Conservation (phyloP, 2,329 filamentous ascomycete species). For the Parascedosporium putredinis region DNA sequence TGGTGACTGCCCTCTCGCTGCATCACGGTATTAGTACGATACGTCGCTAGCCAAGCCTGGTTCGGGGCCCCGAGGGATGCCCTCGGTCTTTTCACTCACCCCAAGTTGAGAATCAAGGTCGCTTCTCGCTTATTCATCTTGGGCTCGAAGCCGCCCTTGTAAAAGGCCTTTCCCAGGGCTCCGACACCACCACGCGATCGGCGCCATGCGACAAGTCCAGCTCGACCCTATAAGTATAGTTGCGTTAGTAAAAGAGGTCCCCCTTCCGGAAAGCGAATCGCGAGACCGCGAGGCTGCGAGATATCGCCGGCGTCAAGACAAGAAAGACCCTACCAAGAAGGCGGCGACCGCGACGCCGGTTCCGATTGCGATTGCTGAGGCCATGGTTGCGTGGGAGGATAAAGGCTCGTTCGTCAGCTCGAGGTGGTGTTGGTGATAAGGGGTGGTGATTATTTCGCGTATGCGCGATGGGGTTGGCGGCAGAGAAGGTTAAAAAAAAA, state of each 20-base stretch:
- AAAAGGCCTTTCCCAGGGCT: constrained; percentile 81
- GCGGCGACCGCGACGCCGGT: constrained; percentile 39
- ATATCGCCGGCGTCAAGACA: too few species aligned
- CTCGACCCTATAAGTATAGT: constrained; percentile 75
- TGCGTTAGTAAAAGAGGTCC: too few species aligned
- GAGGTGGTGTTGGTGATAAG: too few species aligned
- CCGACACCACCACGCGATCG: constrained; percentile 69
- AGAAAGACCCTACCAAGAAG: constrained; percentile 38
- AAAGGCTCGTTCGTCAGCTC: too few species aligned
- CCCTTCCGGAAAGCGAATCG: too few species aligned
- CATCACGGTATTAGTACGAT: neutral
- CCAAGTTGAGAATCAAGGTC: constrained; percentile 78
- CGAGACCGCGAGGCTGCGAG: too few species aligned
- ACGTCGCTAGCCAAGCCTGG: too few species aligned
- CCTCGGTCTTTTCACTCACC: constrained; percentile 57
- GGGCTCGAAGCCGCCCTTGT: constrained; percentile 96
- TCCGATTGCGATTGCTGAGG: constrained; percentile 34
- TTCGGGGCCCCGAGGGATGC: too few species aligned
- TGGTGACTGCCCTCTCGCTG: constrained; percentile 78
- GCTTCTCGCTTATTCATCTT: constrained; percentile 93
- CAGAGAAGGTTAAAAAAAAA: neutral
- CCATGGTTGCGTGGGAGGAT: constrained; percentile 22
- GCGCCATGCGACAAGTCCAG: constrained; percentile 79
- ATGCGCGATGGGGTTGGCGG: too few species aligned
- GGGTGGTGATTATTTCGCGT: too few species aligned